Evolutionary conservation across 768 basidiomycete species (phyloP).

Genomic region (Psilocybe tampanensis): DNA sequence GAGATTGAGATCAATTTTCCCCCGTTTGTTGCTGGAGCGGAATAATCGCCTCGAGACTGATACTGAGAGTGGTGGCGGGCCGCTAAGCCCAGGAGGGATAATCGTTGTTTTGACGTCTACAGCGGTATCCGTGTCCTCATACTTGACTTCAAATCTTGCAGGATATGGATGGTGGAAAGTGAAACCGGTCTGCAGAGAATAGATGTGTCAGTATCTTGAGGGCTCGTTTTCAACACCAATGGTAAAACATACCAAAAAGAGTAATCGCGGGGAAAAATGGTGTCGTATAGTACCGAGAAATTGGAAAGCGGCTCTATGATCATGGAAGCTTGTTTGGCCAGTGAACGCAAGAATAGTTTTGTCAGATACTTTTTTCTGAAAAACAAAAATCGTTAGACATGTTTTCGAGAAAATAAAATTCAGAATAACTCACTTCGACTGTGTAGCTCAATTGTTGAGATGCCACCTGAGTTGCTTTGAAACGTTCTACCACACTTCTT

Average conservation of each 20-base stretch:
- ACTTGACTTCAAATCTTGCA: constrained; percentile 46
- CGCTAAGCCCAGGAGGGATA: constrained; percentile 32
- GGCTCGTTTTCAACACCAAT: no score
- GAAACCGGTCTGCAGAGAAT: constrained; percentile 35
- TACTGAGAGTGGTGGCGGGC: constrained; percentile 41
- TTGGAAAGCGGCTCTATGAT: constrained; percentile 31
- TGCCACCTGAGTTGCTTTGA: constrained; percentile 9
- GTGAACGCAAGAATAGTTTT: constrained; percentile 45
- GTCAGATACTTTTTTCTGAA: constrained; percentile 49
- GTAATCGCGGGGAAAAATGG: constrained; percentile 70
- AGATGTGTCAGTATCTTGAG: no score
- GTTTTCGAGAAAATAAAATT: not conserved
- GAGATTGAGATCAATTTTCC: constrained; percentile 42
- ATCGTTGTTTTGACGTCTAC: constrained; percentile 40
- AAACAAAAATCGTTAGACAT: not conserved
- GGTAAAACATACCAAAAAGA: no score
- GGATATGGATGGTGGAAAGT: constrained; percentile 42
- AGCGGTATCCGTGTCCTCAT: constrained; percentile 49
- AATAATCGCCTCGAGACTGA: constrained; percentile 55
- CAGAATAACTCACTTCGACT: constrained; percentile 16
- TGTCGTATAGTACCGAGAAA: constrained; percentile 74
- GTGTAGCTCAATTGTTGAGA: constrained; percentile 12
- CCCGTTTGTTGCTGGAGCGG: constrained; percentile 47
- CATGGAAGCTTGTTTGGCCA: constrained; percentile 36
- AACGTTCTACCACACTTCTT: constrained; percentile 3